These are phyloP conservation scores for Euphorbia corollata DNA, from an alignment of 441 rosid genomes.

Conservation along the genomic window DNA sequence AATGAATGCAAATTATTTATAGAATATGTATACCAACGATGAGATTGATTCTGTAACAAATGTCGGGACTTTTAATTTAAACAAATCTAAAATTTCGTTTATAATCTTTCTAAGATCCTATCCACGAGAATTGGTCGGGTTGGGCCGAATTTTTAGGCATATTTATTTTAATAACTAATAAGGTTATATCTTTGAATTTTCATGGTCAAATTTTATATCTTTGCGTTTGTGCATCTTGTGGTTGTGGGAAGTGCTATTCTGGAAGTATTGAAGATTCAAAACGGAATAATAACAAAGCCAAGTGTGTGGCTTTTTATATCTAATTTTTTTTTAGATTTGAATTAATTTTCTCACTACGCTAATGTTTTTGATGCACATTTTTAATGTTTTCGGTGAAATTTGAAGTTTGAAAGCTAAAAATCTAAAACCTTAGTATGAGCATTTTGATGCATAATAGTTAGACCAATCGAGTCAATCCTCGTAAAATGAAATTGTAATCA, in stretches of 20 bases:
- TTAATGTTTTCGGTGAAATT: no score
- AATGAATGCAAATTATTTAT: no score
- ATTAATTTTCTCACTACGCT: no score
- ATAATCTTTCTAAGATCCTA: slow-evolving; percentile 13
- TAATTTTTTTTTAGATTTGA: no score
- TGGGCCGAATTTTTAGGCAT: background rate
- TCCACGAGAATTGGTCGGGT: slow-evolving; percentile 18
- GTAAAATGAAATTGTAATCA: no score
- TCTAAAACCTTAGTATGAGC: no score
- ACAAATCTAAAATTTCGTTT: background rate
- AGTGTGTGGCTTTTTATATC: background rate
- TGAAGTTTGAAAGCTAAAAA: no score
- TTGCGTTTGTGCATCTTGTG: background rate
- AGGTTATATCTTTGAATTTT: background rate
- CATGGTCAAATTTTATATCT: slow-evolving; percentile 5
- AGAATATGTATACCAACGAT: background rate
- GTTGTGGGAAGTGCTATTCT: background rate
- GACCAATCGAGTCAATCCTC: no score
- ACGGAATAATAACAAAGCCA: background rate
- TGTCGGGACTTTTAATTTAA: slow-evolving; percentile 4
- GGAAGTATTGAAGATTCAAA: background rate
- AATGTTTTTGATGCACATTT: no score
- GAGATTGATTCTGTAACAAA: slow-evolving; percentile 1
- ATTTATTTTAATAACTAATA: background rate
- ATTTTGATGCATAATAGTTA: no score